phyloP scores from a whole-genome alignment of 805 yeast species.

The Starmerella bacillaris region DNA sequence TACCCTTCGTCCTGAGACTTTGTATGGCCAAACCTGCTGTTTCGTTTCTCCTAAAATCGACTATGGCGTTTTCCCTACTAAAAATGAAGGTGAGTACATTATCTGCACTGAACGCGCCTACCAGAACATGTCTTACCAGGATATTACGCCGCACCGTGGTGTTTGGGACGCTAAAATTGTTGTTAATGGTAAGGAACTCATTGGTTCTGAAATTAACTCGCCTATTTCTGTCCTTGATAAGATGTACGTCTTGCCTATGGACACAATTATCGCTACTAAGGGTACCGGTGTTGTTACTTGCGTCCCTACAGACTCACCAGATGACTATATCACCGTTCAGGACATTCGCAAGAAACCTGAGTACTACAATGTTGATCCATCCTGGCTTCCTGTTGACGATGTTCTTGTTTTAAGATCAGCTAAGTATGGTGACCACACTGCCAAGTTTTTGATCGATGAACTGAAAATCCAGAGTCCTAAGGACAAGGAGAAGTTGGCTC shows the following conservation, averaged over 20 bases:
- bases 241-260: conserved; percentile 87
- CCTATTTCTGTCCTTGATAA: conserved; percentile 57
- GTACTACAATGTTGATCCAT: conserved; percentile 64
- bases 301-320: conserved; percentile 98
- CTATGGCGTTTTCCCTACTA: conserved; percentile 81
- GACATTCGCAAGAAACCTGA: conserved; percentile 83
- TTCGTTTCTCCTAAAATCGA: conserved; percentile 88
- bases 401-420: conserved; percentile 53
- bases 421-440: conserved; percentile 75
- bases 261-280: conserved; percentile 79
- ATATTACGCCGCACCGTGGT: conserved; percentile 78
- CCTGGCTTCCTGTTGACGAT: conserved; percentile 45
- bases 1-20: conserved; percentile 94
- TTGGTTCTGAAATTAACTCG: conserved; percentile 76
- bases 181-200: conserved; percentile 52
- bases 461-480: conserved; percentile 89
- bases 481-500: conserved; percentile 67
- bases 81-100: conserved; percentile 47
- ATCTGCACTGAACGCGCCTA: conserved; percentile 89
- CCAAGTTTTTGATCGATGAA: conserved; percentile 66
- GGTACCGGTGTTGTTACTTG: conserved; percentile 99
- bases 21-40: conserved; percentile 98
- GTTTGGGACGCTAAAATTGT: conserved; percentile 39
- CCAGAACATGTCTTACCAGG: conserved; percentile 93
- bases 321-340: conserved; percentile 72